Evolutionary conservation across 805 yeast species (phyloP), one percentile per base, ranked within the genome.

Genomic region (Candida pseudoglaebosa): DNA sequence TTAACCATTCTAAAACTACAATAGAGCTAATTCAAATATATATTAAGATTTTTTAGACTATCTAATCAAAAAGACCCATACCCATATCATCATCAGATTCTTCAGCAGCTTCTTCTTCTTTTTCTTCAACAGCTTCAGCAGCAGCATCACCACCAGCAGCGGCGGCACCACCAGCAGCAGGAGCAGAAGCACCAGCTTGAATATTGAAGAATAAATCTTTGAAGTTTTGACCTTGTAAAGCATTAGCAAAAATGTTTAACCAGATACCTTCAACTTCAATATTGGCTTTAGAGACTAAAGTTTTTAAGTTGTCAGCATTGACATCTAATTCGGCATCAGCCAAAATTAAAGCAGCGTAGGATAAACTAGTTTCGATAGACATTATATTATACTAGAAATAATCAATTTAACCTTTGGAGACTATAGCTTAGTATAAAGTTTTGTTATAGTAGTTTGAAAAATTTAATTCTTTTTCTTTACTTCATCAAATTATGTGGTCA

Each of bases 351-450:
- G 74, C 73, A 45, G 74, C 74, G 70, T 69, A 69, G 39, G 73
- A 68, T 57, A 69, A 66, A 57, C 72, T 71, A 42, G 73, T 57
- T 65, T 69, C 74, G 52, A 62, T 57, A 53, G 74, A 67, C 74
- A 69, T 69, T 56, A 38, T 56, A 38, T 16, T 24, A 28, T 40
- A 68, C 73, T 68, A 69, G 74, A 67, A 59, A 62, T 69, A 69
- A 69, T 69, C 74, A 56, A 54, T 64, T 68, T 69, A 68, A 68
- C 73, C 73, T 47, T 50, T 57, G 74, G 73, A 65, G 74, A 69
- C 74, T 69, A 69, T 59, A 53, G 64, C 71, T 68, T 66, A 65
- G 70, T 67, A 59, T 41, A 33, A 33, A 6, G 5, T n/a, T 26
- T 26, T 9, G 15, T 26, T n/a, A 12, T 13, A 26, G 13, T 26